These are phyloP conservation scores for Globisporangium solare DNA, from an alignment of 352 stramenopile genomes.

Conservation along the genomic window DNA sequence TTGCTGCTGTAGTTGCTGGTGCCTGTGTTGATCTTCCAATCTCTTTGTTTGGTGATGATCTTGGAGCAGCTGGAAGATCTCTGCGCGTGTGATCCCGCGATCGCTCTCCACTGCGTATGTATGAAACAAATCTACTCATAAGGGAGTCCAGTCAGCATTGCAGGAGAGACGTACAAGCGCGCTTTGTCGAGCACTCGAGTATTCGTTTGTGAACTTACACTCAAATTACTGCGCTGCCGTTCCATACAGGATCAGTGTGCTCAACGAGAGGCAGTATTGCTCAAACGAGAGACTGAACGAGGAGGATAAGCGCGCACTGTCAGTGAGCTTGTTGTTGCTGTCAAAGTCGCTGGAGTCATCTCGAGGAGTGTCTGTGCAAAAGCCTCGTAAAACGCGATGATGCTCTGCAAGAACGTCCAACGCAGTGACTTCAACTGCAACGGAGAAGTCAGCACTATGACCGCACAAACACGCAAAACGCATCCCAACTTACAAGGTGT, in stretches of 20 bases:
- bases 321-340: not conserved
- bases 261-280: slow-evolving; percentile 45
- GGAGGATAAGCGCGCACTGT: not conserved
- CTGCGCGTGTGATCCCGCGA: slow-evolving; percentile 43
- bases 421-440: slow-evolving; percentile 29
- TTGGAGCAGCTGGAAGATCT: slow-evolving; percentile 52
- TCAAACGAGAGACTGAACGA: slow-evolving; percentile 32
- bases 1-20: slow-evolving; percentile 10
- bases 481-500: slow-evolving; percentile 28
- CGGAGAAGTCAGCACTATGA: not conserved
- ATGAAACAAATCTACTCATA: slow-evolving; percentile 42
- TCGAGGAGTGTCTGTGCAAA: slow-evolving; percentile 8
- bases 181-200: not conserved
- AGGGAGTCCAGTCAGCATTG: too few relatives aligned
- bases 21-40: not conserved
- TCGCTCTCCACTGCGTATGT: slow-evolving; percentile 50
- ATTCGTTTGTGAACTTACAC: slow-evolving; percentile 26
- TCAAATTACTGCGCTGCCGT: slow-evolving; percentile 44
- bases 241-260: slow-evolving; percentile 39
- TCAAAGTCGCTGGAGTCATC: not conserved
- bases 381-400: slow-evolving; percentile 35
- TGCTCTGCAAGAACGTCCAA: slow-evolving; percentile 40
- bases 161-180: not conserved
- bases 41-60: slow-evolving; percentile 32
- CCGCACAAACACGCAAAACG: not conserved